Evolutionary conservation across 1,284 basidiomycete species (phyloP), one percentile per base, ranked within the genome.

Genomic region (Waitea zeae): DNA sequence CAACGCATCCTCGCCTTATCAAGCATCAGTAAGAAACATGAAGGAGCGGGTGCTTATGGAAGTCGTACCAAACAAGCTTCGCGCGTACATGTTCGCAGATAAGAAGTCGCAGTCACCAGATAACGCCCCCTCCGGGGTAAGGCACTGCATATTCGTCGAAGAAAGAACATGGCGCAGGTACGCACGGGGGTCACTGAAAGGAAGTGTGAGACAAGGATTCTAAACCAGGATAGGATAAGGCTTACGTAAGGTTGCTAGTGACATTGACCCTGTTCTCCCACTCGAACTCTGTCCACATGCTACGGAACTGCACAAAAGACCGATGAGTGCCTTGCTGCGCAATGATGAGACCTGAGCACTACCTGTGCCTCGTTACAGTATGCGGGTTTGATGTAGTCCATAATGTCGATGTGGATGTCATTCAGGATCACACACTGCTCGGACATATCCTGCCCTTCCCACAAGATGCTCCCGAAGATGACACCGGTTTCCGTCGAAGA

Each of bases 361-460:
- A 87, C 87, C 70, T 93, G 86, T 20, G 83, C 77, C 55, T 99
- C 93, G 39, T 81, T 95, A 58, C 90, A 95, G 50, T 86, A 86
- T 3, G 90, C 88, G 0, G 93, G 92, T 54, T 95, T 89, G 62
- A 98, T 98, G 57, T 97, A 98, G 56, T 97, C 93, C 84, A 98
- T 93, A 45, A 98, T 97, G 56, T 98, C 95, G 44, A 97, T 88
- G 57, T 97, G 90, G 39, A 97, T 92, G 57, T 97, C 93, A 54
- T 90, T 96, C 48, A 97, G 57, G 33, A 98, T 92, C 26, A 88
- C 89, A 55, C 77, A 88, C 33, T 76, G 76, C 50, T 93, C 87
- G 0, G 77, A 67, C 45, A 90, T 75, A 32, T 79, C 83, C 3
- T 77, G 75, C n/a, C 83, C 84, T 45, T 93, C 88, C 79, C 95